phyloP scores from a whole-genome alignment of 192 early-diverging fungal genomes.

The Linnemannia elongata region DNA sequence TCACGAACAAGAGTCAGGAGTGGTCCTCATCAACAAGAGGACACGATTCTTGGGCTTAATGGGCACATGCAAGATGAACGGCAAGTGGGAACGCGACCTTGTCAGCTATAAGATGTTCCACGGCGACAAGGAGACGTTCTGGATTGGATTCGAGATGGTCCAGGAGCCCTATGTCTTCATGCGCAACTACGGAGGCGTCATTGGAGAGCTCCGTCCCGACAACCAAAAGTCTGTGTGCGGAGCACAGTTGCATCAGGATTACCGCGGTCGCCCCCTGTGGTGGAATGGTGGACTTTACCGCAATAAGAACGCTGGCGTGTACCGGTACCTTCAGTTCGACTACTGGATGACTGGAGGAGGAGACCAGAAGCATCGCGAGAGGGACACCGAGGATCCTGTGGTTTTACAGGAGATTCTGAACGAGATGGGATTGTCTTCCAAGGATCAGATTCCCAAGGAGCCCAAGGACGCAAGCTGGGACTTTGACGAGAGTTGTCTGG shows the following conservation, averaged over 20 bases:
- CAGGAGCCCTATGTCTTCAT: slow-evolving; percentile 67
- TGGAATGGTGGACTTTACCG: slow-evolving; percentile 65
- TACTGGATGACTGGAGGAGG: slow-evolving; percentile 57
- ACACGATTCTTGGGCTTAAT: slow-evolving; percentile 65
- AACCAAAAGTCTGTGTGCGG: slow-evolving; percentile 58
- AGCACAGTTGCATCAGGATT: slow-evolving; percentile 59
- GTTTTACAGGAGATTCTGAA: slow-evolving; percentile 21
- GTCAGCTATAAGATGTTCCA: slow-evolving; percentile 62
- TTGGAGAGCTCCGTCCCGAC: slow-evolving; percentile 61
- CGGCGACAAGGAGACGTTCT: slow-evolving; percentile 82
- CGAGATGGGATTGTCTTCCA: slow-evolving; percentile 20
- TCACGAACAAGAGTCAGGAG: slow-evolving; percentile 77
- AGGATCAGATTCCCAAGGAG: slow-evolving; percentile 23
- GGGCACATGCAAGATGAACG: slow-evolving; percentile 69
- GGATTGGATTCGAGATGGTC: slow-evolving; percentile 73
- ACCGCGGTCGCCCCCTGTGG: slow-evolving; percentile 58
- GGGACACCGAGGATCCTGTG: slow-evolving; percentile 18
- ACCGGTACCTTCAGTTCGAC: slow-evolving; percentile 56
- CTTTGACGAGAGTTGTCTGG: slow-evolving; percentile 38
- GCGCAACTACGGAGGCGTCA: slow-evolving; percentile 62
- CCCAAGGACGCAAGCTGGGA: slow-evolving; percentile 39
- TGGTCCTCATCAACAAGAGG: slow-evolving; percentile 69
- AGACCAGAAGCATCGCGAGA: slow-evolving; percentile 37
- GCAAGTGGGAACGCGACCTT: slow-evolving; percentile 60
- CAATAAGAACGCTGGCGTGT: slow-evolving; percentile 59